Evolutionary conservation across 306 rosid genomes (phyloP), one percentile per base, ranked within the genome.

Genomic region (Rosa rugosa): DNA sequence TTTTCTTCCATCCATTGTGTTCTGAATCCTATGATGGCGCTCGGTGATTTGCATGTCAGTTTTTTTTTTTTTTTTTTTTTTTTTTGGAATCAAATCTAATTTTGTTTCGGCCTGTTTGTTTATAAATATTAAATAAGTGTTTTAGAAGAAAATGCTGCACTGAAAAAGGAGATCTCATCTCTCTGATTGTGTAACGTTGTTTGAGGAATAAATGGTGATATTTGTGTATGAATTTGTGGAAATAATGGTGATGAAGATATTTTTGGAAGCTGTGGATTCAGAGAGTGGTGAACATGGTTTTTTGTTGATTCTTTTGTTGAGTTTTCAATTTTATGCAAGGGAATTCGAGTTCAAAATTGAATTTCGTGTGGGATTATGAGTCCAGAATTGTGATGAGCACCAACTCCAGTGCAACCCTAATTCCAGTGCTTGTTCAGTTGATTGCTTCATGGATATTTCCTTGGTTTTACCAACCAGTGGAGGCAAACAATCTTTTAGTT

Each of bases 1-100:
- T 65, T 59, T 56, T 50, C 34, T 51, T 73, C 22, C 63, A 27
- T 51, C 11, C 45, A 40, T 60, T 31, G 12, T 65, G 69, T n/a
- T 31, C 14, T 64, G 22, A 63, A 63, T 63, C 42, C n/a, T 40
- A 5, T 27, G 18, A 31, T 69, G 38, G n/a, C 66, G 18, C 44
- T 66, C 36, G 3, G 36, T 31, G 36, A 31, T 83, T 75, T 84
- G 72, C 83, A 64, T 72, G 73, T 50, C 53, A 62, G 38, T 49
- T 2, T 56, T 9, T 6, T 51, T 5, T 20, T 20, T 23, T 17
- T 34, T 34, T 20, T 6, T 71, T 50, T 53, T 20, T 54, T 20
- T 56, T 69, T 71, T 74, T 71, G 1, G 8, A 38, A 53, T 75
- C 18, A 20, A 31, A 31, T 31, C 36, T 31, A 59, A 46, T 59